These are phyloP conservation scores for Senna tora DNA, from an alignment of 306 rosid species.

Conservation along the genomic window DNA sequence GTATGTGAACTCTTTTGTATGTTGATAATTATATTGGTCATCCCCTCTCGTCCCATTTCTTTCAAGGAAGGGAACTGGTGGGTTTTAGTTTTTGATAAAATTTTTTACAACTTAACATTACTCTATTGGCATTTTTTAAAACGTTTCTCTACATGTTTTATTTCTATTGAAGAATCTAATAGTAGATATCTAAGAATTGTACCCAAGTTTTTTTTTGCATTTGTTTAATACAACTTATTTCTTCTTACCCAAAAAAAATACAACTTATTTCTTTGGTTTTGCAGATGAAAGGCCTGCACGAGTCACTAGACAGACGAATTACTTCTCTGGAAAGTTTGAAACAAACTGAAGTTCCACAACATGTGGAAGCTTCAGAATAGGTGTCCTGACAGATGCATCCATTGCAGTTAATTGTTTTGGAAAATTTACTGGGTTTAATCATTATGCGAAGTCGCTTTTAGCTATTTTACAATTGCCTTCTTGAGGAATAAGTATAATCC, in stretches of 20 bases:
- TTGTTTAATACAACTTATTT: background rate
- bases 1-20: conserved; percentile 15
- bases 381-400: conserved; percentile 23
- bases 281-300: conserved; percentile 73
- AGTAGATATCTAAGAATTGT: no score
- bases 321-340: conserved; percentile 71
- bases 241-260: background rate
- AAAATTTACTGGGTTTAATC: conserved; percentile 25
- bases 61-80: background rate
- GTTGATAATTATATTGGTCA: background rate
- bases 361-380: conserved; percentile 62
- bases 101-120: no score
- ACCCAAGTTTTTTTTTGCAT: no score
- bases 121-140: no score
- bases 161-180: no score
- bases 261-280: conserved; percentile 29
- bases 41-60: background rate
- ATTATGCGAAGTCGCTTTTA: conserved; percentile 31
- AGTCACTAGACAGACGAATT: conserved; percentile 69
- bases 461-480: conserved; percentile 6
- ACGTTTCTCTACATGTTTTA: no score
- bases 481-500: conserved; percentile 41
- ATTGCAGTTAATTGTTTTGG: conserved; percentile 34
- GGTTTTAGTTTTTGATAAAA: background rate
- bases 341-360: conserved; percentile 59